Conservation (phyloP, 2,329 filamentous ascomycete genomes). For the Gnomoniopsis sp. region DNA sequence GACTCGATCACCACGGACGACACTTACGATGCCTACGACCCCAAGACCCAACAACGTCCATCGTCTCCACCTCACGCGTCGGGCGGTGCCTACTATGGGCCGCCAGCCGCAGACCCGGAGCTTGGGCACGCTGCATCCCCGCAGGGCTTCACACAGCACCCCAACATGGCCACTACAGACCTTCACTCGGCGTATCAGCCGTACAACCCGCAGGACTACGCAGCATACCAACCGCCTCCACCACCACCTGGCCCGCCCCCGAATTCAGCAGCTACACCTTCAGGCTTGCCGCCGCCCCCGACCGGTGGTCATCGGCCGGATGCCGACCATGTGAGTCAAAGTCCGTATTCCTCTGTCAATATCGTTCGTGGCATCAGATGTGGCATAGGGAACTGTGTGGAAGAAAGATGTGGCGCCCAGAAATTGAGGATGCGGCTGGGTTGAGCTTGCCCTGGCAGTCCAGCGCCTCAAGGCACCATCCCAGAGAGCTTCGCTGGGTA, state of each 20-base stretch:
- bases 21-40: slow-evolving; percentile 33
- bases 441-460: background rate
- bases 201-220: slow-evolving; percentile 42
- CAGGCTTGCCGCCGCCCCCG: slow-evolving; percentile 21
- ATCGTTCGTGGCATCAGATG: background rate
- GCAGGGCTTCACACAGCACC: slow-evolving; percentile 34
- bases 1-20: slow-evolving; percentile 31
- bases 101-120: slow-evolving; percentile 18
- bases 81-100: slow-evolving; percentile 48
- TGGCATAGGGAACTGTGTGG: background rate
- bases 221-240: slow-evolving; percentile 31
- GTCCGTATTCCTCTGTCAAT: slow-evolving; percentile 12
- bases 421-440: slow-evolving; percentile 16
- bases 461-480: background rate
- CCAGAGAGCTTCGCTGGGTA: background rate
- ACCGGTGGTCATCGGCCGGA: slow-evolving; percentile 19
- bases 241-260: slow-evolving; percentile 33
- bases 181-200: slow-evolving; percentile 32
- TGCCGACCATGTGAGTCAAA: slow-evolving; percentile 19
- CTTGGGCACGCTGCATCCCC: slow-evolving; percentile 10
- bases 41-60: slow-evolving; percentile 24
- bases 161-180: slow-evolving; percentile 31
- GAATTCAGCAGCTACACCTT: slow-evolving; percentile 22
- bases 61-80: slow-evolving; percentile 49
- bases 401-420: background rate